phyloP scores from a whole-genome alignment of 2,329 filamentous ascomycete species.

The Clonostachys sp. region DNA sequence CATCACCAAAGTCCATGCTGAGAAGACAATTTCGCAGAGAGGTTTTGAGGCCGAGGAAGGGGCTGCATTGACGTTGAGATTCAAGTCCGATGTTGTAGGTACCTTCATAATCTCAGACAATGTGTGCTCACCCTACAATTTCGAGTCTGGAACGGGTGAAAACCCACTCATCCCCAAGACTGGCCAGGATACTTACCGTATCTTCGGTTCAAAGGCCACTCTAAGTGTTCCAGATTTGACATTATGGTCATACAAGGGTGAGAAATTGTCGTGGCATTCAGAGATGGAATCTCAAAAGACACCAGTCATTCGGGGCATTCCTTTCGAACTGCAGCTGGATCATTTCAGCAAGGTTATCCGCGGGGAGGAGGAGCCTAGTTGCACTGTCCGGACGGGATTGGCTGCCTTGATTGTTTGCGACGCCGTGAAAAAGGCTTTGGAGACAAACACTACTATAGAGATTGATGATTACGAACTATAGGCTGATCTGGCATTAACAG shows the following conservation, averaged over 20 bases:
- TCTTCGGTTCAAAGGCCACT: conserved; percentile 46
- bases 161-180: conserved; percentile 44
- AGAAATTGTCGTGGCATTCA: conserved; percentile 34
- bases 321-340: conserved; percentile 46
- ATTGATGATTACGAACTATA: too few species aligned
- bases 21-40: conserved; percentile 36
- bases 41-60: conserved; percentile 49
- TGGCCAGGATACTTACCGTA: conserved; percentile 41
- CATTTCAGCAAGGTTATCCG: conserved; percentile 46
- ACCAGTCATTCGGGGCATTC: conserved; percentile 15
- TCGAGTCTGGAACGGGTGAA: conserved; percentile 54
- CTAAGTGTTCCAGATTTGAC: conserved; percentile 51
- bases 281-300: conserved; percentile 21
- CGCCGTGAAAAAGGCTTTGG: conserved; percentile 39
- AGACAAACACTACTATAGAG: too few species aligned
- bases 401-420: conserved; percentile 47
- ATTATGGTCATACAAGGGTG: conserved; percentile 35
- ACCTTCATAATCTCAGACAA: conserved; percentile 52
- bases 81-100: conserved; percentile 48
- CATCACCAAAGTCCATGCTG: conserved; percentile 44
- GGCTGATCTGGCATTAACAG: too few species aligned
- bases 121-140: conserved; percentile 44
- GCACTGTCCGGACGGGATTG: conserved; percentile 42
- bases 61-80: conserved; percentile 45
- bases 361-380: conserved; percentile 34